These are phyloP conservation scores for Triticum monococcum DNA, from an alignment of 176 grass and related monocot genomes.

Conservation along the genomic window DNA sequence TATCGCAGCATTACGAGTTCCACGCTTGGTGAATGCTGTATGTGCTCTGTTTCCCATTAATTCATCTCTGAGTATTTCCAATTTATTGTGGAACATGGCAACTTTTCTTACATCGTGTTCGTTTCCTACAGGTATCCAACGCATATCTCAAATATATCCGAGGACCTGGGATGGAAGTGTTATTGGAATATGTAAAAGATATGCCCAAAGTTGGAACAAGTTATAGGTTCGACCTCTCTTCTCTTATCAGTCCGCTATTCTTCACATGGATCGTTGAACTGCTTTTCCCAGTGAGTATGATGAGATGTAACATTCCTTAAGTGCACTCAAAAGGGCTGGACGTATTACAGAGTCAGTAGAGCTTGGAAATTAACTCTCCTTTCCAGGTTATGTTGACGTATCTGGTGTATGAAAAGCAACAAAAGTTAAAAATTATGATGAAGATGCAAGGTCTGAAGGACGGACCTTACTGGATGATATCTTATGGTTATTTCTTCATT, in stretches of 20 bases:
- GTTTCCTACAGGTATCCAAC: constrained; percentile 63
- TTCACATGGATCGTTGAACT: constrained; percentile 88
- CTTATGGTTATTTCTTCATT: constrained; percentile 64
- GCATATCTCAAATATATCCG: constrained; percentile 64
- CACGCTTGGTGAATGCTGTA: constrained; percentile 81
- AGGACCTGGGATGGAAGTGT: constrained; percentile 46
- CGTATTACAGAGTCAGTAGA: neutral
- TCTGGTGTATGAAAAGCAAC: constrained; percentile 71
- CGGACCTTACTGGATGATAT: constrained; percentile 64
- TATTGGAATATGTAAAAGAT: constrained; percentile 81
- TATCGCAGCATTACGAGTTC: constrained; percentile 57
- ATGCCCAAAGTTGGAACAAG: constrained; percentile 79
- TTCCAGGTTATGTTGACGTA: constrained; percentile 58
- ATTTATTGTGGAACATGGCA: neutral
- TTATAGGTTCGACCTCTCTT: constrained; percentile 55
- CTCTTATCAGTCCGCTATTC: constrained; percentile 81
- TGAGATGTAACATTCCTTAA: constrained; percentile 26
- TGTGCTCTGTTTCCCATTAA: constrained; percentile 24
- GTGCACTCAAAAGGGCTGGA: neutral
- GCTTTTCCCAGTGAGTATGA: constrained; percentile 87
- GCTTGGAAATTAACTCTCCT: constrained; percentile 19
- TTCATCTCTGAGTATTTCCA: constrained; percentile 19
- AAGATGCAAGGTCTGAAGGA: constrained; percentile 69
- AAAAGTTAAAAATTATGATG: constrained; percentile 71
- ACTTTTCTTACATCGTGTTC: neutral